Conservation (phyloP, 768 basidiomycete species). For the Termitomyces heimii region DNA sequence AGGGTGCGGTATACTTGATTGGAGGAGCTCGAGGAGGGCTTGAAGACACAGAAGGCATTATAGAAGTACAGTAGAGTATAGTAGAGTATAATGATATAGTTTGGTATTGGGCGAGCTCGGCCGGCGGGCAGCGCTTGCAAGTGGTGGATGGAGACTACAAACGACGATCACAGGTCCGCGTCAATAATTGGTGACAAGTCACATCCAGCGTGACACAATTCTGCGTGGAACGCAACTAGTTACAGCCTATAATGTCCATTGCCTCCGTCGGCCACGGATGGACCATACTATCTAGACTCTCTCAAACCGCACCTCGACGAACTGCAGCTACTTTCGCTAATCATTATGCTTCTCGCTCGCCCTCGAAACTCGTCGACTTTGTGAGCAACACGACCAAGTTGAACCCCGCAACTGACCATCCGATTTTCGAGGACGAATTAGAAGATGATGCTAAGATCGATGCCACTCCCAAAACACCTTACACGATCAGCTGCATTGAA, state of each 20-base stretch:
- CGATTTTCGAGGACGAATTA: constrained; percentile 25
- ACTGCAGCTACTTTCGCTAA: constrained; percentile 4
- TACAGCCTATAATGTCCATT: constrained; percentile 26
- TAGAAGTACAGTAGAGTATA: constrained; percentile 19
- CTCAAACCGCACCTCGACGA: constrained; percentile 9
- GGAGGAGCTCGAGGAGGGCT: constrained; percentile 68
- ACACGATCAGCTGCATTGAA: constrained; percentile 22
- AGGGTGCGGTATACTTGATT: constrained; percentile 61
- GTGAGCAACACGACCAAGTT: background rate
- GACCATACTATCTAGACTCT: constrained; percentile 9
- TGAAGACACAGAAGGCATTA: constrained; percentile 32
- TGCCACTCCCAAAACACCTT: constrained; percentile 10
- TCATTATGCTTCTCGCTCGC: constrained; percentile 2
- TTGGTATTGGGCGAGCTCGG: constrained; percentile 32
- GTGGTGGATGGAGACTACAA: constrained; percentile 5
- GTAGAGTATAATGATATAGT: constrained; percentile 25
- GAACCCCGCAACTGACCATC: background rate
- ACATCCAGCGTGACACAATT: constrained; percentile 6
- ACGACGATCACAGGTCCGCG: background rate
- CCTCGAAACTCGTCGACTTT: background rate
- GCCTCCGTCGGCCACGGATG: constrained; percentile 19
- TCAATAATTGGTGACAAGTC: background rate
- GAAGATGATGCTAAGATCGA: constrained; percentile 23
- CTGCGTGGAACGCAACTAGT: background rate
- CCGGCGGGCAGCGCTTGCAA: constrained; percentile 33